A percentile compares a stretch with the other conserved stretches of the same genome.
Conservation (phyloP, 148 eudicot species). For the Chenopodium suecicum region DNA sequence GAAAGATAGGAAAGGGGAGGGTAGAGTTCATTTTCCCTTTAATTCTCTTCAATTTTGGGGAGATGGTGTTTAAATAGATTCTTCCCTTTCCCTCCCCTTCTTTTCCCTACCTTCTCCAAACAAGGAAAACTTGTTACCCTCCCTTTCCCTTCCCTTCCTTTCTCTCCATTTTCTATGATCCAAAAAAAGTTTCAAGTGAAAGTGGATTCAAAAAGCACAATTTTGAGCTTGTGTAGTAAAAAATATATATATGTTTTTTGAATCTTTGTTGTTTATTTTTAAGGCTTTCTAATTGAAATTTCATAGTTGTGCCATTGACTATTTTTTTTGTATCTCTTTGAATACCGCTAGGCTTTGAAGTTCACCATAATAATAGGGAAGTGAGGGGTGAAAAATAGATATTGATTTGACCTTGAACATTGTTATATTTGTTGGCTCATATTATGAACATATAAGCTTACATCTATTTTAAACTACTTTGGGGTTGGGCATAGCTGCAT, state of each 20-base stretch:
- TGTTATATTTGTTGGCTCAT: not conserved
- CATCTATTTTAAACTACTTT: not conserved
- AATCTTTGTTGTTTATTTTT: not conserved
- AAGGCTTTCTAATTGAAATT: not conserved
- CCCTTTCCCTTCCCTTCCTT: too few relatives aligned
- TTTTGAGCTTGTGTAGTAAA: not conserved
- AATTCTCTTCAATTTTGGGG: too few relatives aligned
- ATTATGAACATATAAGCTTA: not conserved
- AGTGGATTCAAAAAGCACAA: not conserved
- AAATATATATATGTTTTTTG: not conserved
- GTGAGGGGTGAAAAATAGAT: not conserved
- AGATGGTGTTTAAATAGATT: too few relatives aligned
- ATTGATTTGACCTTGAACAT: not conserved
- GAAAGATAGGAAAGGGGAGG: too few relatives aligned
- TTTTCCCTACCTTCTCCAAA: too few relatives aligned
- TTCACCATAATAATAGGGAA: not conserved
- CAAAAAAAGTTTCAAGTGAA: not conserved
- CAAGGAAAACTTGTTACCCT: too few relatives aligned
- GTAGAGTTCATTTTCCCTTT: too few relatives aligned
- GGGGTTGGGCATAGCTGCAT: not conserved
- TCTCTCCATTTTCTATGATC: too few relatives aligned
- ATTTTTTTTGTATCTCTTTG: not conserved
- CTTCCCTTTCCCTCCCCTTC: too few relatives aligned
- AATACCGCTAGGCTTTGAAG: not conserved
- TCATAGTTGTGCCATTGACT: not conserved